Percentiles rank a stretch among this genome's conserved stretches.
Evolutionary conservation across 179 eudicot species (phyloP).

Genomic region (Gypsophila paniculata): DNA sequence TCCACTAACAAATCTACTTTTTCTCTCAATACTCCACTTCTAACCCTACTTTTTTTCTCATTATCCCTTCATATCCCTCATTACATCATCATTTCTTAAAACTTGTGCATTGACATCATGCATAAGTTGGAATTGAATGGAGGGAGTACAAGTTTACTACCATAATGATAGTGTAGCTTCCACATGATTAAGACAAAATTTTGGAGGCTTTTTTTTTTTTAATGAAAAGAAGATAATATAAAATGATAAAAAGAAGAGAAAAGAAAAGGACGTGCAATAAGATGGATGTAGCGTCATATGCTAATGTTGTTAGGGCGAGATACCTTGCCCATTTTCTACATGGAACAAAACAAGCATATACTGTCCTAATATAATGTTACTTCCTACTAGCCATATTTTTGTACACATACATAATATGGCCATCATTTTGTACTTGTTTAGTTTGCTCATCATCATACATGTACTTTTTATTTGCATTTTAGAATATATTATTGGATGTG

Average conservation of each 20-base stretch:
- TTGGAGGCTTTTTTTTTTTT: not conserved
- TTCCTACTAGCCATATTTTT: conserved; percentile 14
- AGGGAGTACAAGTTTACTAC: no score
- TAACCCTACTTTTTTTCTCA: no score
- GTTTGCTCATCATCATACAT: no score
- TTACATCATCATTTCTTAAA: no score
- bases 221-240: not conserved
- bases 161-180: not conserved
- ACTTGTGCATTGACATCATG: no score
- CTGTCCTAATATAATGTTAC: not conserved
- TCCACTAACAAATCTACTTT: no score
- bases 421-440: no score
- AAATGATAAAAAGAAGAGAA: not conserved
- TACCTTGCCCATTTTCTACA: conserved; percentile 27
- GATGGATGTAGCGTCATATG: conserved; percentile 32
- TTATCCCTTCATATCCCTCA: no score
- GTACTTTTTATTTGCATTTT: no score
- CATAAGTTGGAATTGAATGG: no score
- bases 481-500: no score
- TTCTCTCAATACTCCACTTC: no score
- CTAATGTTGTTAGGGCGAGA: conserved; percentile 32
- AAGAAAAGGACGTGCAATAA: conserved; percentile 29
- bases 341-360: conserved; percentile 17
- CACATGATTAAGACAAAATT: not conserved
- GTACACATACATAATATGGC: not conserved